These are phyloP conservation scores for Aspergillus wentii DNA, from an alignment of 495 filamentous ascomycete species.

Conservation along the genomic window DNA sequence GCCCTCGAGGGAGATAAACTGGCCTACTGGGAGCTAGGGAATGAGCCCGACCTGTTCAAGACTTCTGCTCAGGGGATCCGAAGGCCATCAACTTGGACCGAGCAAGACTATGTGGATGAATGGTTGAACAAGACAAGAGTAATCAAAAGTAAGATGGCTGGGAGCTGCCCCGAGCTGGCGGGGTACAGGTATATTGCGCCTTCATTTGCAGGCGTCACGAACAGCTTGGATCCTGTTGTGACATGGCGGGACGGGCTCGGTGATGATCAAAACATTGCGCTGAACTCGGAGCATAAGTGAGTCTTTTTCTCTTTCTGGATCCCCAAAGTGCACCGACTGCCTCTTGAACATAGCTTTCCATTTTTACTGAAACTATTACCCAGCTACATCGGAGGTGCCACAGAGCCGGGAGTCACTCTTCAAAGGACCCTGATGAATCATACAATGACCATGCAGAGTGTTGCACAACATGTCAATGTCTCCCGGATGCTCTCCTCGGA, in stretches of 20 bases:
- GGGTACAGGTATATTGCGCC: slow-evolving; percentile 54
- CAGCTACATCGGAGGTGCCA: slow-evolving; percentile 62
- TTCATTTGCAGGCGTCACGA: slow-evolving; percentile 52
- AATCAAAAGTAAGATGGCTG: slow-evolving; percentile 43
- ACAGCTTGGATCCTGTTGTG: slow-evolving; percentile 45
- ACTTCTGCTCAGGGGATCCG: slow-evolving; percentile 49
- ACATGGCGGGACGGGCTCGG: slow-evolving; percentile 52
- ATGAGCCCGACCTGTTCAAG: slow-evolving; percentile 62
- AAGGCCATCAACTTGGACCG: slow-evolving; percentile 50
- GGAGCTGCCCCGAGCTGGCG: slow-evolving; percentile 47
- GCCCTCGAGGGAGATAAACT: slow-evolving; percentile 46
- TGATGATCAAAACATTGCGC: slow-evolving; percentile 41
- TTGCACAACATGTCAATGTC: too few species aligned
- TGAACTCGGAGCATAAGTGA: slow-evolving; percentile 63
- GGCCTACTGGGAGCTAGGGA: slow-evolving; percentile 58
- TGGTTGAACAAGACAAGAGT: slow-evolving; percentile 53
- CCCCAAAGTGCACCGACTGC: slow-evolving; percentile 3
- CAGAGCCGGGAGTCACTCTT: slow-evolving; percentile 57
- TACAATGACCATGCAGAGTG: slow-evolving; percentile 45
- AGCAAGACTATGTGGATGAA: slow-evolving; percentile 53
- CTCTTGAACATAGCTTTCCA: too few species aligned
- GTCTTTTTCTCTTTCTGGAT: slow-evolving; percentile 5
- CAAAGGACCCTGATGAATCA: slow-evolving; percentile 66
- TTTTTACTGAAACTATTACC: too few species aligned
- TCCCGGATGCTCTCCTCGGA: too few species aligned